Conservation (phyloP, 805 yeast genomes). For the Sungouiozyma ichnusensis region DNA sequence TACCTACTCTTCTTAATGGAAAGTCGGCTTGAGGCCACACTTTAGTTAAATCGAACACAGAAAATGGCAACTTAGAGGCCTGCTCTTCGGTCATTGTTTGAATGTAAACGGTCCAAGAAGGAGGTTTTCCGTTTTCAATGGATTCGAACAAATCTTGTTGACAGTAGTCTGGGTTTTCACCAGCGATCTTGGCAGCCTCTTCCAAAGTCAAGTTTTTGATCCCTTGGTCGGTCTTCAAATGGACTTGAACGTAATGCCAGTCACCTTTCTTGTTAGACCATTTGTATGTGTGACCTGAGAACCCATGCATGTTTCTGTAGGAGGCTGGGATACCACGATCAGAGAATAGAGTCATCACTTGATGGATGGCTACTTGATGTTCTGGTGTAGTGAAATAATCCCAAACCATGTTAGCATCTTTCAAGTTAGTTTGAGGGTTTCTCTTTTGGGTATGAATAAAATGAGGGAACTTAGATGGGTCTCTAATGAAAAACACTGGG, state of each 20-base stretch:
- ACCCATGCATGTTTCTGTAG: slow-evolving; percentile 51
- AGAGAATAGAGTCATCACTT: slow-evolving; percentile 48
- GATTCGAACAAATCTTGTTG: slow-evolving; percentile 71
- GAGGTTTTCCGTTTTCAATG: slow-evolving; percentile 67
- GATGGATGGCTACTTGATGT: slow-evolving; percentile 72
- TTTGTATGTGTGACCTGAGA: slow-evolving; percentile 58
- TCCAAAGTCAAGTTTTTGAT: slow-evolving; percentile 44
- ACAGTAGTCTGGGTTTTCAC: slow-evolving; percentile 73
- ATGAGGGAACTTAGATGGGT: slow-evolving; percentile 53
- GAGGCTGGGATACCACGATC: slow-evolving; percentile 54
- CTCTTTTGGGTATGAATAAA: slow-evolving; percentile 65
- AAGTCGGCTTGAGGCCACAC: slow-evolving; percentile 84
- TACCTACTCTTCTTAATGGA: slow-evolving; percentile 82
- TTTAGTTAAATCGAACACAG: slow-evolving; percentile 84
- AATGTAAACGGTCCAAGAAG: slow-evolving; percentile 77
- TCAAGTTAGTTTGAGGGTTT: slow-evolving; percentile 59
- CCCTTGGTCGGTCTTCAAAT: slow-evolving; percentile 45
- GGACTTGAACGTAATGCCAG: slow-evolving; percentile 49
- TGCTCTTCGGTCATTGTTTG: slow-evolving; percentile 82
- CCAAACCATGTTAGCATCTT: slow-evolving; percentile 79
- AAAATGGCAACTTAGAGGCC: slow-evolving; percentile 64
- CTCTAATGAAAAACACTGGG: slow-evolving; percentile 55
- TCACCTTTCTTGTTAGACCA: slow-evolving; percentile 46
- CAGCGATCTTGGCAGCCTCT: slow-evolving; percentile 57
- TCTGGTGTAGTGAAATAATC: slow-evolving; percentile 52